phyloP scores from a whole-genome alignment of 495 filamentous ascomycete genomes.

The Penicillium nucicola region DNA sequence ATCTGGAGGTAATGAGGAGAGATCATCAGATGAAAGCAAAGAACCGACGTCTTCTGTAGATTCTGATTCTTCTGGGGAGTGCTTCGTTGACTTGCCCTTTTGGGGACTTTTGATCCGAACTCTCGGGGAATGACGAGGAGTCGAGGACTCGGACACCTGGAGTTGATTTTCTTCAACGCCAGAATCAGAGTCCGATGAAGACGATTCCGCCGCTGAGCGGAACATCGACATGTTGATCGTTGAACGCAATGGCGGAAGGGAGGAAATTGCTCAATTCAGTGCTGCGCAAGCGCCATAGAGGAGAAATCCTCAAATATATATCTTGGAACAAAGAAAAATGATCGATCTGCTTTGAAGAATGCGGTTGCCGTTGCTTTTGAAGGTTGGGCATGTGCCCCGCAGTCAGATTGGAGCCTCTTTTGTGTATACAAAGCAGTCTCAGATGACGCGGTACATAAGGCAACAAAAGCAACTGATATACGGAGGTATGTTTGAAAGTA shows the following conservation, averaged over 20 bases:
- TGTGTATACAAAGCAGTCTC: not conserved
- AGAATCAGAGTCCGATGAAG: conserved; percentile 38
- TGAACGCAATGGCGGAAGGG: not conserved
- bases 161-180: conserved; percentile 22
- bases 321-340: not conserved
- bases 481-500: not conserved
- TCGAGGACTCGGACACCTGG: conserved; percentile 7
- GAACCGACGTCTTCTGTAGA: conserved; percentile 10
- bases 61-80: not conserved
- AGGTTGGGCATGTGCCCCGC: conserved; percentile 2
- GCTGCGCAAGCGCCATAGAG: conserved; percentile 1
- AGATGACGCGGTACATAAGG: not conserved
- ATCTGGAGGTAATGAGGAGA: conserved; percentile 18
- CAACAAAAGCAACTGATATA: not conserved
- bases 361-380: not conserved
- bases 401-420: not conserved
- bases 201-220: conserved; percentile 36
- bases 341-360: not conserved
- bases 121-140: not conserved
- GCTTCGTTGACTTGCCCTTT: conserved; percentile 7
- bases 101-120: not conserved
- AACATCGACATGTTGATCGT: conserved; percentile 44
- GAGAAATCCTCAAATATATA: not conserved
- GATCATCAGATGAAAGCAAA: conserved; percentile 20
- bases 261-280: not conserved